Base-by-base conservation (phyloP, 2,329 filamentous ascomycete genomes). In the Diaporthe australafricana region DNA sequence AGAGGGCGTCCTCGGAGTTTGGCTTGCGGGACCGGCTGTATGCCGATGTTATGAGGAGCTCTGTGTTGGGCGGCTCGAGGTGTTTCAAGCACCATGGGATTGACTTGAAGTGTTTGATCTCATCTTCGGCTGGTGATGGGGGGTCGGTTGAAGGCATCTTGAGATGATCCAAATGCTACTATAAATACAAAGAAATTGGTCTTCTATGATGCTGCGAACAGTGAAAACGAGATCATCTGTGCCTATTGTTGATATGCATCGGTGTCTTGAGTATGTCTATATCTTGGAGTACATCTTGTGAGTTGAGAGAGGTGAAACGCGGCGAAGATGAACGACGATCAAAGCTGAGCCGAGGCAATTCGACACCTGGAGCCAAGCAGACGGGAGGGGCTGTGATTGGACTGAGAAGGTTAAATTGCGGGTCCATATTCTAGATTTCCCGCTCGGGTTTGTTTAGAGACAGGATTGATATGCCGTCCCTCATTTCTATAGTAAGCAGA, bases 81-180 rank as follows among this genome's bases (percentile, higher is more conserved):
- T 87, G 80, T 17, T 77, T 75, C 1, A 81, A 80, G 71, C 84
- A 87, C 87, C 88, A 90, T 16, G 87, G 84, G 30, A 86, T 84
- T 27, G 80, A 76, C 22, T 75, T 70, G 74, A 84, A 83, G 71
- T 79, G 76, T 12, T 73, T 69, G 27, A 79, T 30, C 16, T 73
- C 70, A 9, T 69, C 48, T 7, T 72, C 42, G 16, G 20, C 25
- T 5, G 16, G 14, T 50, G 20, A 20, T 20, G 11, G 27, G 42
- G 9, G 22, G 17, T 25, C 35, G 27, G 42, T 17, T 17, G 60
- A 35, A 27, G 35, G 20, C 60, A 63, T 63, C 2, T 48, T 12
- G 20, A 45, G 9, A 30, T 30, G 22, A n/a, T 14, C 20, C 17
- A 35, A 9, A 35, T 35, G 32, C 32, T n/a, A n/a, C n/a, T n/a